These are phyloP conservation scores for Danielia oregonensis DNA, from an alignment of 805 yeast genomes.

Conservation along the genomic window DNA sequence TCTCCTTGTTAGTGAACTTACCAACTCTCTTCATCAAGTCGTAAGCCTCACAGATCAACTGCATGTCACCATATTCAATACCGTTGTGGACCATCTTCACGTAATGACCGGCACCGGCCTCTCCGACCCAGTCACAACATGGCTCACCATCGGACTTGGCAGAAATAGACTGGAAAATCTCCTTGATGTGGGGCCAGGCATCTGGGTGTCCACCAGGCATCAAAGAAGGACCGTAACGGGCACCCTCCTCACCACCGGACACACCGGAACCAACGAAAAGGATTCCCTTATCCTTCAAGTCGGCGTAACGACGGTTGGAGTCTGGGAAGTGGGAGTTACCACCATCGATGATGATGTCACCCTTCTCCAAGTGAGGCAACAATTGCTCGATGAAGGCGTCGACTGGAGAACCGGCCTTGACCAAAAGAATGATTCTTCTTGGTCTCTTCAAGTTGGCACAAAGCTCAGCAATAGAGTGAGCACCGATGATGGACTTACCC, in stretches of 20 bases:
- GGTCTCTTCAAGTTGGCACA: constrained; percentile 90
- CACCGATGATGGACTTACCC: constrained; percentile 95
- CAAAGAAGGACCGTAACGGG: constrained; percentile 97
- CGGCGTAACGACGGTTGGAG: constrained; percentile 92
- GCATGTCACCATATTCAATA: constrained; percentile 99
- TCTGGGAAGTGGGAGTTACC: constrained; percentile 99
- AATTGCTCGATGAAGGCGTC: constrained; percentile 86
- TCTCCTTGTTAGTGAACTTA: constrained; percentile 85
- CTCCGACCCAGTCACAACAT: constrained; percentile 99
- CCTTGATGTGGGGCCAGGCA: constrained; percentile 98
- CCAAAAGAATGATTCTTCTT: constrained; percentile 89
- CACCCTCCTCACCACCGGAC: constrained; percentile 99
- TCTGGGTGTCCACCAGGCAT: constrained; percentile 99
- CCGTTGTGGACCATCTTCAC: constrained; percentile 99
- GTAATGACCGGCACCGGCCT: constrained; percentile 98
- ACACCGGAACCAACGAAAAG: constrained; percentile 98
- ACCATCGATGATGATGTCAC: constrained; percentile 98
- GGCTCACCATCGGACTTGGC: constrained; percentile 99
- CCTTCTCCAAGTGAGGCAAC: constrained; percentile 88
- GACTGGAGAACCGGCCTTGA: constrained; percentile 95
- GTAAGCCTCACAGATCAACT: constrained; percentile 96
- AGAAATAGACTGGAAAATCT: constrained; percentile 90
- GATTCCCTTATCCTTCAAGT: constrained; percentile 82
- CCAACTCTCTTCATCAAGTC: constrained; percentile 94
- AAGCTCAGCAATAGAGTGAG: constrained; percentile 86